Evolutionary conservation across 108 stramenopile genomes (phyloP).

Genomic region (Stephanodiscus triporus): DNA sequence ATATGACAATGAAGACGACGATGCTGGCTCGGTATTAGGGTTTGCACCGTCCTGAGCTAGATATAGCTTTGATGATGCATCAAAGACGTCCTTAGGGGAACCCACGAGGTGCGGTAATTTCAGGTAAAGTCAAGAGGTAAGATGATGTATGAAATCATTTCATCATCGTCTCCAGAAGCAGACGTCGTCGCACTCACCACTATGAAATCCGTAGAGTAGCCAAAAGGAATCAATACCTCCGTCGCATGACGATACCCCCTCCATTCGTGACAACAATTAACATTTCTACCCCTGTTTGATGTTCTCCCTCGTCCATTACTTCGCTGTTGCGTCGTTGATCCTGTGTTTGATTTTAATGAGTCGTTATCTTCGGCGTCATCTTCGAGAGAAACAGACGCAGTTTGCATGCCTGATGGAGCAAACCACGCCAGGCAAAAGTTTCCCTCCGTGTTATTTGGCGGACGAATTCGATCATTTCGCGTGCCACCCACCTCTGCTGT

Average conservation of each 20-base stretch:
- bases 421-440: conserved; percentile 86
- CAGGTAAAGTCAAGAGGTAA: not conserved
- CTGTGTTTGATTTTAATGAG: not conserved
- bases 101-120: not conserved
- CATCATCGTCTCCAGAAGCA: not conserved
- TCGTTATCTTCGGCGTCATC: conserved; percentile 36
- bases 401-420: conserved; percentile 70
- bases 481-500: not conserved
- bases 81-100: not conserved
- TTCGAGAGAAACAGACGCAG: conserved; percentile 33
- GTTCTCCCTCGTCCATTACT: conserved; percentile 16
- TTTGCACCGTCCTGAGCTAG: not conserved
- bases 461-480: not conserved
- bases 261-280: conserved; percentile 65
- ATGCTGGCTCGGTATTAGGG: not conserved
- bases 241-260: conserved; percentile 62
- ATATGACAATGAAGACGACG: conserved; percentile 11
- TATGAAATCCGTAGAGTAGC: conserved; percentile 64
- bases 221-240: conserved; percentile 76
- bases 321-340: not conserved
- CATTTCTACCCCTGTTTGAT: conserved; percentile 1
- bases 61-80: not conserved
- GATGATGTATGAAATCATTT: not conserved
- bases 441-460: conserved; percentile 39
- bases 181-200: conserved; percentile 20